phyloP scores from a whole-genome alignment of 2,329 filamentous ascomycete species.

The Phaeophleospora eucalypticola region DNA sequence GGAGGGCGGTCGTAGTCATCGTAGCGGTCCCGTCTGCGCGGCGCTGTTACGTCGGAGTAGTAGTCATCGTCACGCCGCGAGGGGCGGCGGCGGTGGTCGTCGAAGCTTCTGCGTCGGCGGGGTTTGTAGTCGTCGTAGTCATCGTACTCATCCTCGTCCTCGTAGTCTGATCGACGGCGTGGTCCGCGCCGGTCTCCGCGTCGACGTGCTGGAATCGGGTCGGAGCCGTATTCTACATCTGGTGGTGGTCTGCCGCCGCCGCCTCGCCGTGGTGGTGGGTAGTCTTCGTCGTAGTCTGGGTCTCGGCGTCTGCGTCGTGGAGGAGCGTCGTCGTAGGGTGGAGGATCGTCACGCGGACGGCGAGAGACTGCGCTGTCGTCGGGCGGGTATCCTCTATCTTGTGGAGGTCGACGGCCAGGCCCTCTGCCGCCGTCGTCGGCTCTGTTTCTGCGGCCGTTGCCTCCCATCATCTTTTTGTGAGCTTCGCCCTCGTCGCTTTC shows the following conservation, averaged over 20 bases:
- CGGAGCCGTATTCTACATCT: slow-evolving; percentile 28
- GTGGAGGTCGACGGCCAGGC: slow-evolving; percentile 1
- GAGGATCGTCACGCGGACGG: slow-evolving; percentile 13
- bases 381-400: slow-evolving; percentile 15
- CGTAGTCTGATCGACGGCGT: slow-evolving; percentile 21
- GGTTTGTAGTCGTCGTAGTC: slow-evolving; percentile 20
- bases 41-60: slow-evolving; percentile 18
- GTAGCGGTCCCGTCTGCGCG: slow-evolving; percentile 19
- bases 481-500: slow-evolving; percentile 35
- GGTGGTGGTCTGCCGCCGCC: slow-evolving; percentile 17
- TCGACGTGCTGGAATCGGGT: slow-evolving; percentile 26
- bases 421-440: slow-evolving; percentile 1
- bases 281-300: slow-evolving; percentile 23
- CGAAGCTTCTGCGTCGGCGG: slow-evolving; percentile 18
- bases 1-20: slow-evolving; percentile 22
- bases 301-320: slow-evolving; percentile 17
- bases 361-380: slow-evolving; percentile 14
- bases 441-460: slow-evolving; percentile 8
- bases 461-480: slow-evolving; percentile 22
- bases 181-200: slow-evolving; percentile 23
- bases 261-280: slow-evolving; percentile 24
- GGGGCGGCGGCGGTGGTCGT: slow-evolving; percentile 19
- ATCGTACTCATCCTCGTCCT: slow-evolving; percentile 22
- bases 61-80: slow-evolving; percentile 22
- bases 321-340: slow-evolving; percentile 15